phyloP scores from a whole-genome alignment of 352 stramenopile genomes.

The Blastocystis sp. region DNA sequence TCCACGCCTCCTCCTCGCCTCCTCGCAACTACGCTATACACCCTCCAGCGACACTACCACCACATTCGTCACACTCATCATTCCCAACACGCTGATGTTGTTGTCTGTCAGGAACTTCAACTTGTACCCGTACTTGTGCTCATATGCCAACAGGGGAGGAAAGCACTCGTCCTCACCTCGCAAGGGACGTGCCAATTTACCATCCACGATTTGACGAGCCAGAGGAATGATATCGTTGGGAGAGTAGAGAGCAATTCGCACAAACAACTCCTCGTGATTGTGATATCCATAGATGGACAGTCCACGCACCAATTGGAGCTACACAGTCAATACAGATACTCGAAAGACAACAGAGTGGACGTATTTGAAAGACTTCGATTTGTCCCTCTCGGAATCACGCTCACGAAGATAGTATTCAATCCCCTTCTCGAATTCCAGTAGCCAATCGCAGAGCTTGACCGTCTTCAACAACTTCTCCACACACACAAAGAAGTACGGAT shows the following conservation, averaged over 20 bases:
- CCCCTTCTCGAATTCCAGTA: conserved; percentile 25
- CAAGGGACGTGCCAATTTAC: conserved; percentile 7
- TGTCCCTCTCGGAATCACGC: background rate
- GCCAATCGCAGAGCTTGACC: background rate
- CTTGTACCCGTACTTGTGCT: conserved; percentile 67
- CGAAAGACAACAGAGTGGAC: conserved; percentile 1
- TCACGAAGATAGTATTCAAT: conserved; percentile 36
- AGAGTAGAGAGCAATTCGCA: conserved; percentile 18
- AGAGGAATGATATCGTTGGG: conserved; percentile 37
- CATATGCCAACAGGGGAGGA: conserved; percentile 31
- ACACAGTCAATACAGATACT: background rate
- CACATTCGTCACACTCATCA: conserved; percentile 40
- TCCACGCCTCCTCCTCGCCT: background rate
- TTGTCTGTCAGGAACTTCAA: conserved; percentile 64
- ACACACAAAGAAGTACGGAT: conserved; percentile 59
- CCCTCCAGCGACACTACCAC: background rate
- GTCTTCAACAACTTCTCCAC: background rate
- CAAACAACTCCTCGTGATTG: conserved; percentile 6
- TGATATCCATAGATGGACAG: conserved; percentile 58
- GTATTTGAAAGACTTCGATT: conserved; percentile 9
- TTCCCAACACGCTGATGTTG: conserved; percentile 19
- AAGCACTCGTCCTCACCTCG: conserved; percentile 16
- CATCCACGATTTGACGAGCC: conserved; percentile 23
- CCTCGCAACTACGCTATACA: background rate
- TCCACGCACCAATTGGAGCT: conserved; percentile 37